Evolutionary conservation across 2,329 filamentous ascomycete genomes (phyloP), one percentile per base, ranked within the genome.

Genomic region (Penicillium sp.): DNA sequence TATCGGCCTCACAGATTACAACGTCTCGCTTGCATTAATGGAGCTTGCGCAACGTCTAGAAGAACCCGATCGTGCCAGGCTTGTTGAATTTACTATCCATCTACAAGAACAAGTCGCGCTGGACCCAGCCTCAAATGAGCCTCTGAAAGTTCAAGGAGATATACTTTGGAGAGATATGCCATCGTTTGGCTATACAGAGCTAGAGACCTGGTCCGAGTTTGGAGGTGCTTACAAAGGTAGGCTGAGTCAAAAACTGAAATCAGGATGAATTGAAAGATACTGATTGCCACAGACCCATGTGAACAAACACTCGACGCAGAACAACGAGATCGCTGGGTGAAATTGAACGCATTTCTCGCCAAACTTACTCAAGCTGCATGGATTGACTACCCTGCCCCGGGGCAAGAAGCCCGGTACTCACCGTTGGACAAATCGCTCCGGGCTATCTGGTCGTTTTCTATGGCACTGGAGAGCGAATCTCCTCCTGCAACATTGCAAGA

Each of bases 301-400:
- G 39, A 53, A 33, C 12, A 35, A 35, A 34, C 27, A 2, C 39
- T 49, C 25, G 42, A 51, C 28, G 11, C 38, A 35, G 26, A 51
- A 43, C 13, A 53, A 40, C 38, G 44, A 43, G 28, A 43, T 24
- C 48, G 51, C 28, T 53, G 48, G 51, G 39, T 18, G 5, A 53
- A 48, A 27, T 37, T 65, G 25, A 51, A 51, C 26, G 46, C 46
- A 25, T 56, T 56, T 45, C 42, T 57, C 45, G 55, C 51, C 27
- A 48, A 56, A 26, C 47, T 57, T 5, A 54, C 45, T n/a, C 47
- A 54, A 26, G 43, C 48, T 12, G 45, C 51, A 3, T 45, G 54
- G 2, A 34, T 57, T 44, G 33, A 27, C 25, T 47, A 50, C 38
- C 5, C 45, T 26, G 8, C 45, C 45, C 39, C 45, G 3, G 28